Conservation (phyloP, 192 early-diverging fungal genomes). For the Coemansia aciculifera region DNA sequence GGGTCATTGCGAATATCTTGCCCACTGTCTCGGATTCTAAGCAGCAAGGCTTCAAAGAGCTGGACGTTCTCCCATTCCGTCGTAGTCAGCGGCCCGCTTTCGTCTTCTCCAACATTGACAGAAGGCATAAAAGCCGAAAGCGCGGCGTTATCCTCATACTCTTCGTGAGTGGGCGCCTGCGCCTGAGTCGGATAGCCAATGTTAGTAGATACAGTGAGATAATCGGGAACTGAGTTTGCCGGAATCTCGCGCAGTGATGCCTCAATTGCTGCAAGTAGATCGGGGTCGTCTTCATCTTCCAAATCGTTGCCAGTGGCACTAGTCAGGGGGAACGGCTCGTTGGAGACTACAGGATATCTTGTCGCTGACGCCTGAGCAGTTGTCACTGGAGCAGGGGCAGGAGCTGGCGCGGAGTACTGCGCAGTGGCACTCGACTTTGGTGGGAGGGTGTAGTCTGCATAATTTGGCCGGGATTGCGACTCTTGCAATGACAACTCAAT, state of each 20-base stretch:
- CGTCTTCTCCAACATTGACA: conserved; percentile 23
- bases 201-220: conserved; percentile 18
- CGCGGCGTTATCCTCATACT: conserved; percentile 15
- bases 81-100: conserved; percentile 63
- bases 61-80: conserved; percentile 88
- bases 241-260: conserved; percentile 70
- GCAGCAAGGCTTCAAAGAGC: conserved; percentile 84
- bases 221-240: conserved; percentile 25
- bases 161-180: not conserved
- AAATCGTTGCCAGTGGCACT: conserved; percentile 20
- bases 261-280: conserved; percentile 74
- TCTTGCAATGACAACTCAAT: conserved; percentile 88
- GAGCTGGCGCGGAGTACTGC: not conserved
- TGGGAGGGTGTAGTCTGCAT: conserved; percentile 40
- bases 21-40: conserved; percentile 75
- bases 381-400: not conserved
- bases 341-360: conserved; percentile 26
- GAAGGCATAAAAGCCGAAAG: conserved; percentile 44
- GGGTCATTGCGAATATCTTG: conserved; percentile 74
- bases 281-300: conserved; percentile 65
- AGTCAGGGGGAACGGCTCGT: conserved; percentile 40
- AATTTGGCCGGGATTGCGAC: conserved; percentile 51
- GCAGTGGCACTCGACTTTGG: not conserved
- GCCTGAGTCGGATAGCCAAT: not conserved
- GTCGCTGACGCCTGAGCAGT: conserved; percentile 1